phyloP scores from a whole-genome alignment of 306 rosid species.

The Casuarina cunninghamiana region DNA sequence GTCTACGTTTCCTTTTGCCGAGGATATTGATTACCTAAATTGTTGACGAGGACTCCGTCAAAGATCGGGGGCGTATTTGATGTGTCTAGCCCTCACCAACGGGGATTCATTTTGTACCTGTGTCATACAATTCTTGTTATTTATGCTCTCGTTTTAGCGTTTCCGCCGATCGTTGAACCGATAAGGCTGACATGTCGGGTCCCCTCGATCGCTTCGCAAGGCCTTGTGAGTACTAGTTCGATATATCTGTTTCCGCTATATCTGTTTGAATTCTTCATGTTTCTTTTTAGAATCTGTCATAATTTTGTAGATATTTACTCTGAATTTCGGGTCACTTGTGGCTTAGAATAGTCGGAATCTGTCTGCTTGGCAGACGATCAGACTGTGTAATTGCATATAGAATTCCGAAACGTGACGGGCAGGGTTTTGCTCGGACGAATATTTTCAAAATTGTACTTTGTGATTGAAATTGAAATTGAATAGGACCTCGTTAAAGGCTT shows the following conservation, averaged over 20 bases:
- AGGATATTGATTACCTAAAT: background rate
- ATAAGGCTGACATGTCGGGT: conserved; percentile 61
- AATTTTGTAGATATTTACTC: background rate
- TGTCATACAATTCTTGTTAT: background rate
- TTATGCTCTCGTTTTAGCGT: conserved; percentile 24
- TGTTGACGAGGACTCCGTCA: background rate
- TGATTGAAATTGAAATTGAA: background rate
- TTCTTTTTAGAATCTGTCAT: background rate
- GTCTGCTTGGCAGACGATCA: background rate
- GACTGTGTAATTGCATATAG: background rate
- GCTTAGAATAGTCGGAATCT: background rate
- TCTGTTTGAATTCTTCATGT: background rate
- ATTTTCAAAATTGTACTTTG: background rate
- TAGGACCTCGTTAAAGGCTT: background rate
- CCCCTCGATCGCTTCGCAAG: conserved; percentile 81
- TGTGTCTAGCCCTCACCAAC: background rate
- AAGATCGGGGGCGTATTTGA: background rate
- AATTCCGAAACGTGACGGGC: background rate
- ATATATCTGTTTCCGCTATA: background rate
- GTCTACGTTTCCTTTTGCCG: background rate
- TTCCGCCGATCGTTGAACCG: conserved; percentile 9
- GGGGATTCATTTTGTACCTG: background rate
- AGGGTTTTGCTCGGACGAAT: background rate
- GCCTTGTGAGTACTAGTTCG: conserved; percentile 62
- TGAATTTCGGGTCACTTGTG: background rate